Conservation (phyloP, 495 filamentous ascomycete species). For the Penicillium malachiteum region DNA sequence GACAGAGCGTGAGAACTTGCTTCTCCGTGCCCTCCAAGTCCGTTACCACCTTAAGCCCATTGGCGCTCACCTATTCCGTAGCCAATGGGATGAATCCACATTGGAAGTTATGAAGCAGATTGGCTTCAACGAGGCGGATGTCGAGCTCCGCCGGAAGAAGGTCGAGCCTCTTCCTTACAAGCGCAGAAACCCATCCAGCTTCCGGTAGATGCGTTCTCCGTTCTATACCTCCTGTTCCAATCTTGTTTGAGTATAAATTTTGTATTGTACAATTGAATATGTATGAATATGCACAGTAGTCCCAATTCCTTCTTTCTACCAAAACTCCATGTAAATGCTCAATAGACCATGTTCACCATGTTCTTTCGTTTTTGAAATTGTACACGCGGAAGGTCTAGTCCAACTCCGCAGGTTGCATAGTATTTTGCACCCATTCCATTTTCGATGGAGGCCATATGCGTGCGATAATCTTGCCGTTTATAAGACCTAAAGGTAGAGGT, state of each 20-base stretch:
- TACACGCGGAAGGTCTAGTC: constrained; percentile 14
- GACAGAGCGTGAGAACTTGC: constrained; percentile 62
- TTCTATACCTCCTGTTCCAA: constrained; percentile 21
- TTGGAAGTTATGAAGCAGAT: constrained; percentile 80
- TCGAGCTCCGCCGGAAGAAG: constrained; percentile 80
- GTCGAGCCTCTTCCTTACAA: constrained; percentile 57
- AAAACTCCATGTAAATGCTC: constrained; percentile 30
- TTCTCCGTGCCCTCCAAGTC: constrained; percentile 67
- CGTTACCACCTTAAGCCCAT: constrained; percentile 68
- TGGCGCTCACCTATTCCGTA: constrained; percentile 84
- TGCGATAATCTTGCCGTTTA: constrained; percentile 83
- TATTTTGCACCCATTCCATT: constrained; percentile 54
- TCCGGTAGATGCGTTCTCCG: constrained; percentile 32
- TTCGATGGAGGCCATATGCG: constrained; percentile 54
- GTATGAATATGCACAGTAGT: constrained; percentile 49
- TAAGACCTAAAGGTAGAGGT: constrained; percentile 77
- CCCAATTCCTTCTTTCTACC: constrained; percentile 17
- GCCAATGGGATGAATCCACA: constrained; percentile 83
- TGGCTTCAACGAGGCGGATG: constrained; percentile 68
- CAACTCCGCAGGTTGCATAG: constrained; percentile 39
- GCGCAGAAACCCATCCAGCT: constrained; percentile 49
- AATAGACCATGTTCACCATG: background rate
- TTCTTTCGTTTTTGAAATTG: background rate
- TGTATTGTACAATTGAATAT: constrained; percentile 50
- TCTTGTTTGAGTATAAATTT: constrained; percentile 28